Evolutionary conservation across 208 protist genomes (phyloP), one percentile per base, ranked within the genome.

Genomic region (Acanthamoeba castellanii): DNA sequence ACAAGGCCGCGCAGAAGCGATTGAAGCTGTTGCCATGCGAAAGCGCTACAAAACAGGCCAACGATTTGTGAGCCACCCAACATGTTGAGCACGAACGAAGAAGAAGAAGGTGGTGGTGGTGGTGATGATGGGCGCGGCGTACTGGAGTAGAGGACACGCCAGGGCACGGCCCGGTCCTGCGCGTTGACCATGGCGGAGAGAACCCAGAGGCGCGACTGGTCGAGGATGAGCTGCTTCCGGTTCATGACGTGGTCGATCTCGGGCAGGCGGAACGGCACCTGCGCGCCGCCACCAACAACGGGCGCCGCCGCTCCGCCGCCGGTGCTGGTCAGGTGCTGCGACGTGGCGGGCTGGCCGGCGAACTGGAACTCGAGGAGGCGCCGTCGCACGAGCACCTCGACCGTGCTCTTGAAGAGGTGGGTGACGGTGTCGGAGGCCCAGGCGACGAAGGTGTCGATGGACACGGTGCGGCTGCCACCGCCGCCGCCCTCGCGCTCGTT

Each of bases 91-190:
- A 57, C 50, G 50, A 5, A 13, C 50, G 13, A 66, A 16, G 25
- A 4, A n/a, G 59, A n/a, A 16, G 27, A 52, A 11, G 13, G 76
- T 57, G 47, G 76, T 14, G 13, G 22, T 30, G 30, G 11, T 6
- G 70, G 4, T 5, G 27, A 68, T 18, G 22, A n/a, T 68, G 27
- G 5, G 16, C 3, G 22, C 16, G 25, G 47, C 59, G 25, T 66
- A 94, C 90, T 94, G 6, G 90, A 94, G 14, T 94, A 94, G 57
- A 94, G 90, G 47, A 94, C n/a, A 32, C 72, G 66, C 90, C 90
- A 92, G 34, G 52, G 57, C 5, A 78, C 61, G 25, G 42, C 37
- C 6, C 87, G 13, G 61, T 92, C 87, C 45, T 92, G 61, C 3
- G 57, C 87, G 87, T 76, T 74, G 42, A 92, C 25, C 18, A 37